Evolutionary conservation across 768 basidiomycete species (phyloP), one percentile per base, ranked within the genome.

Genomic region (Agrocybe praecox): DNA sequence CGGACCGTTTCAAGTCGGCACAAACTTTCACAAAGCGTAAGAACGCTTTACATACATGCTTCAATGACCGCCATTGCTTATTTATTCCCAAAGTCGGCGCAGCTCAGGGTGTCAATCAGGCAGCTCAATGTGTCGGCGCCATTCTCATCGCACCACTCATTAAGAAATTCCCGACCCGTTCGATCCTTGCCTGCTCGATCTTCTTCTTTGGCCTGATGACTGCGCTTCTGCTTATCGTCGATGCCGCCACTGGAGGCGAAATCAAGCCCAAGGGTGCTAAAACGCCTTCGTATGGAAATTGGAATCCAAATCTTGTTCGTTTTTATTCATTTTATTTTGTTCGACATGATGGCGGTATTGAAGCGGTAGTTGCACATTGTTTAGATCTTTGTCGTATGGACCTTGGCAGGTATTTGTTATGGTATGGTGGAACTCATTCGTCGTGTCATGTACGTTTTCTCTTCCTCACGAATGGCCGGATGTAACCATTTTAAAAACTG

Each of bases 341-440:
- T 26, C 46, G 2, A 7, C 34, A 34, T 51, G n/a, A 22, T 36
- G 2, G n/a, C 29, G 18, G 15, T 11, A 23, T 49, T 3, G 17
- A 11, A 29, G 9, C 9, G 9, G 26, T 29, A 5, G 26, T 24
- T n/a, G n/a, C n/a, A n/a, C n/a, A 42, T 21, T 8, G 15, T 21
- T 12, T 22, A 72, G 69, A 68, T 73, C 18, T 71, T 71, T 60
- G 60, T 73, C 40, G 57, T 71, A 15, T 73, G 72, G 72, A 73
- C 72, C n/a, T 48, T 72, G 2, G 53, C 62, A 18, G 72, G 72
- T 46, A 62, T 73, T 22, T 62, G 68, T 3, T 70, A 72, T 48
- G 72, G 72, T 46, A 73, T 73, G 69, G 72, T 72, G n/a, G 71
- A 72, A 42, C 63, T 73, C 15, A 73, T 73, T 48, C 69, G 72